Conservation (phyloP, 2,329 filamentous ascomycete genomes). For the Fusarium sp. region DNA sequence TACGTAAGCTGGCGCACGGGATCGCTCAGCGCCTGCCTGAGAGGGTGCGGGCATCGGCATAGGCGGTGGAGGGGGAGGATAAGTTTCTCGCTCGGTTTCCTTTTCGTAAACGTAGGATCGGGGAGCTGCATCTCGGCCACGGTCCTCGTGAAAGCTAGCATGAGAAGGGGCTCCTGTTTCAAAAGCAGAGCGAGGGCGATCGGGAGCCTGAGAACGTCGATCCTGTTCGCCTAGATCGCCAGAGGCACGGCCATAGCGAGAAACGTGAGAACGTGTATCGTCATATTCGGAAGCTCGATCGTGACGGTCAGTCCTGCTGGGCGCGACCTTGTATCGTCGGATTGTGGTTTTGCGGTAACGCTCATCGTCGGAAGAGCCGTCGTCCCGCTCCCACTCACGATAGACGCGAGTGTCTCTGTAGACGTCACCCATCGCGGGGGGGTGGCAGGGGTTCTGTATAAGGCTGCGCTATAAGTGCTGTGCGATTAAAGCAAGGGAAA, state of each 20-base stretch:
- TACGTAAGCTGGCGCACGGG: conserved; percentile 50
- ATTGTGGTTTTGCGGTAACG: conserved; percentile 60
- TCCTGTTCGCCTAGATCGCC: conserved; percentile 57
- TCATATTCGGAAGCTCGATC: conserved; percentile 57
- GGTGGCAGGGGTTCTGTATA: conserved; percentile 32
- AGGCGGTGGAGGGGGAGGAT: conserved; percentile 39
- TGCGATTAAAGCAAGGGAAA: conserved; percentile 11
- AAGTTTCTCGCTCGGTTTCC: conserved; percentile 40
- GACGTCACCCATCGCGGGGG: conserved; percentile 51
- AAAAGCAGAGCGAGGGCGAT: conserved; percentile 63
- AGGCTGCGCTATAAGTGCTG: conserved; percentile 23
- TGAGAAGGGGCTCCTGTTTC: conserved; percentile 56
- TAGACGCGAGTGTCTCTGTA: conserved; percentile 50
- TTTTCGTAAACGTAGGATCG: conserved; percentile 41
- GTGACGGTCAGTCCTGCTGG: conserved; percentile 55
- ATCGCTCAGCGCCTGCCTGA: conserved; percentile 38
- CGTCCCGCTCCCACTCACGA: conserved; percentile 49
- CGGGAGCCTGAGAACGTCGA: conserved; percentile 58
- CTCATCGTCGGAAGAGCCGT: conserved; percentile 57
- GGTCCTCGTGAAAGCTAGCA: conserved; percentile 58
- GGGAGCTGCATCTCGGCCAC: conserved; percentile 51
- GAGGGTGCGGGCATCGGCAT: conserved; percentile 41
- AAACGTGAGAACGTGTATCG: conserved; percentile 59
- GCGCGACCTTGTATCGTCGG: conserved; percentile 63
- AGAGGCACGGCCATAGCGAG: conserved; percentile 53